Base-by-base conservation (phyloP, 805 yeast species). In the Candida qinlingensis region DNA sequence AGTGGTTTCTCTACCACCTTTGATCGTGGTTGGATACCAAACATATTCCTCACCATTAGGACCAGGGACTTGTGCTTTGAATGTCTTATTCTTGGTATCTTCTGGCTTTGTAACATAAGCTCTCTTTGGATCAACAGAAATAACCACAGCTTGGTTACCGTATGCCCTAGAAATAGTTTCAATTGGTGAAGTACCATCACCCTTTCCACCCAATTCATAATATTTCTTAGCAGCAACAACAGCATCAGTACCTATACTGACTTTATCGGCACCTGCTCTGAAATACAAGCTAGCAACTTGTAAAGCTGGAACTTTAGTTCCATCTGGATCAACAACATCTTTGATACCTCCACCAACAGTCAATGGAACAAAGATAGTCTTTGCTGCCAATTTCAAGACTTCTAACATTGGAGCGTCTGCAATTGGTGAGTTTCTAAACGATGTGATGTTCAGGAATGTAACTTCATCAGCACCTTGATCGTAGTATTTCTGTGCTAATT, bases 321-420 rank as follows among this genome's bases (percentile, higher is more conserved):
- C 95, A 54, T 79, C 87, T 1, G 96, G 95, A 57, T 94, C 98
- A 29, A 79, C 77, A 55, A 88, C 80, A 64, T 92, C 98, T 56
- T 87, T 83, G 54, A 94, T 94, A 42, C 99, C 99, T 49, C 99
- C 99, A 40, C 99, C 99, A 39, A 94, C 96, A 0, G 99, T 94
- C 54, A 94, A 73, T 7, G 99, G 99, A 11, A 94, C 99, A 69
- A 94, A 94, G 44, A 92, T 87, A 1, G 95, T 84, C 65, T 85
- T 84, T 10, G 97, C 96, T 0, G 97, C 87, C 51, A 72, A 70
- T 53, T 77, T 80, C 55, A 94, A 73, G 3, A 94, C 97, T 58
- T 90, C 91, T 47, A 94, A 72, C 99, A 94, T 94, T 29, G 99
- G 99, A 44, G 92, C 82, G 63, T 94, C 99, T 52, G 76, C 80